These are phyloP conservation scores for Coix lacrymajobi DNA, from an alignment of 176 grass and related monocot genomes.

Conservation along the genomic window DNA sequence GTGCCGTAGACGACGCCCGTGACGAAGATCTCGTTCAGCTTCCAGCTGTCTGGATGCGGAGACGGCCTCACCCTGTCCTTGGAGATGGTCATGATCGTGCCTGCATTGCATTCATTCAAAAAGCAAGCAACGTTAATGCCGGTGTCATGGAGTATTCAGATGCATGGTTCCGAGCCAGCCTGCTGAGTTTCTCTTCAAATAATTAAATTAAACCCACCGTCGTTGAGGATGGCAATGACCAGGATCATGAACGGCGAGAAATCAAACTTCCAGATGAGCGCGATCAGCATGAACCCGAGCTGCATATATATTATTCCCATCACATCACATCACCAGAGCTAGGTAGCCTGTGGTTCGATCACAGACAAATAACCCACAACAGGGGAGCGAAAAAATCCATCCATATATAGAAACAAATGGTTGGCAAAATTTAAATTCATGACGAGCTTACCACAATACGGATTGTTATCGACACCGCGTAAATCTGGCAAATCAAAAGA, in stretches of 20 bases:
- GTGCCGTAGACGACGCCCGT: constrained; percentile 82
- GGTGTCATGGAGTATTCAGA: neutral
- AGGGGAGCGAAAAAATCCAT: neutral
- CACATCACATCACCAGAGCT: neutral
- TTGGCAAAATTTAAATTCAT: neutral
- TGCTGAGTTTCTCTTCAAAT: neutral
- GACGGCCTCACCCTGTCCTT: constrained; percentile 96
- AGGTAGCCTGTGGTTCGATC: neutral
- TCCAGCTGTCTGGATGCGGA: constrained; percentile 94
- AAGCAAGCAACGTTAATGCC: neutral
- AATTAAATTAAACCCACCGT: constrained; percentile 79
- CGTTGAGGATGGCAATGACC: constrained; percentile 95
- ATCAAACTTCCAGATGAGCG: constrained; percentile 94
- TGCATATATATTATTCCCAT: constrained; percentile 31
- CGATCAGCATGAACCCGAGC: constrained; percentile 95
- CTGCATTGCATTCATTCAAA: neutral
- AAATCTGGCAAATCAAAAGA: constrained; percentile 50
- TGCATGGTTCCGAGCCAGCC: neutral
- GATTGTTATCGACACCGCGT: constrained; percentile 94
- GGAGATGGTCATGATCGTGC: constrained; percentile 97
- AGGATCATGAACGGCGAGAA: constrained; percentile 99
- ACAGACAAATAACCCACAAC: neutral
- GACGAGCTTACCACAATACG: constrained; percentile 98
- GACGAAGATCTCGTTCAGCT: constrained; percentile 86
- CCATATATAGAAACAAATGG: neutral